Evolutionary conservation across 108 stramenopile genomes (phyloP).

Genomic region (Nannochloropsis oceanica): DNA sequence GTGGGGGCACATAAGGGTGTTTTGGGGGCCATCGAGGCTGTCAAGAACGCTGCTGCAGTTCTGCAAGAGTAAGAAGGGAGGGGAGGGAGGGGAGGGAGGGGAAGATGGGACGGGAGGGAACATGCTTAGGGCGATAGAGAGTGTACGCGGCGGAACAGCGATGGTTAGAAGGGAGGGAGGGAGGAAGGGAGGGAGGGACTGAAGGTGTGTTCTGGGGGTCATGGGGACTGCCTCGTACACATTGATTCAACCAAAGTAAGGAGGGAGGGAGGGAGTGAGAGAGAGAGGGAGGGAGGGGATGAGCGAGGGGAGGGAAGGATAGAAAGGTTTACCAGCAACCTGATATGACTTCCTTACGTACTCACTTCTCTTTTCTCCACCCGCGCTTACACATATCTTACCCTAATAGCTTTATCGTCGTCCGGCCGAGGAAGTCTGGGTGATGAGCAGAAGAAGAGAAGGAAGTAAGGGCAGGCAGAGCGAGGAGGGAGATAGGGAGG

Average conservation of each 20-base stretch:
- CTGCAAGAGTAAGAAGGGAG: background rate
- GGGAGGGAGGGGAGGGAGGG: background rate
- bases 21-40: background rate
- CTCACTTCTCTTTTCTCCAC: too few relatives aligned
- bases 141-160: background rate
- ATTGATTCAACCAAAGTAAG: background rate
- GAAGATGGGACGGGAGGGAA: background rate
- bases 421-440: too few relatives aligned
- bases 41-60: background rate
- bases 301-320: background rate
- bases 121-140: too few relatives aligned
- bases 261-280: background rate
- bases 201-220: background rate
- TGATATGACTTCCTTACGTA: too few relatives aligned
- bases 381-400: too few relatives aligned
- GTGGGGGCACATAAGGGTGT: background rate
- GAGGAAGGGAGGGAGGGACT: background rate
- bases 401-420: too few relatives aligned
- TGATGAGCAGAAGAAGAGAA: too few relatives aligned
- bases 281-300: background rate
- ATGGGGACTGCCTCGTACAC: background rate
- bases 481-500: too few relatives aligned
- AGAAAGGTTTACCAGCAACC: too few relatives aligned
- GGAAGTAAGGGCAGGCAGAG: too few relatives aligned
- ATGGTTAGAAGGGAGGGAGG: background rate